A percentile compares a stretch with the other conserved stretches of the same genome.
phyloP scores from a whole-genome alignment of 139 green algal species.

The Haematococcus lacustris region DNA sequence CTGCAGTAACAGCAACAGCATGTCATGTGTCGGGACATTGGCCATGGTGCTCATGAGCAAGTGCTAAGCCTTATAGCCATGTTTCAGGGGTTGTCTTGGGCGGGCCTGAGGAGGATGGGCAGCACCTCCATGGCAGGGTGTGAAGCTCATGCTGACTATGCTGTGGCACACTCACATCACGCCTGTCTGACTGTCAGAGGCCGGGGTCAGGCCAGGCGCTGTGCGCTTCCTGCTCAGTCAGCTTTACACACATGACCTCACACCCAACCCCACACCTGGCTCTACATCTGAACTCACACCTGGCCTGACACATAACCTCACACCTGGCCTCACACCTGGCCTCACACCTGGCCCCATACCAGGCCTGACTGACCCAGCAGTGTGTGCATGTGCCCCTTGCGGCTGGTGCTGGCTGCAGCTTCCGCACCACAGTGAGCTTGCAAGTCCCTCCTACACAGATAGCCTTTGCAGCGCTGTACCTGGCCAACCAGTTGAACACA shows the following conservation, averaged over 20 bases:
- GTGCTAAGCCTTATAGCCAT: background rate
- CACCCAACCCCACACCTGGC: background rate
- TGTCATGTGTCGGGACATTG: too few relatives aligned
- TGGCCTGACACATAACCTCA: background rate
- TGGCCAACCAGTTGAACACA: slow-evolving; percentile 16
- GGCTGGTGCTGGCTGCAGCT: too few relatives aligned
- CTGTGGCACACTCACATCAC: too few relatives aligned
- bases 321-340: background rate
- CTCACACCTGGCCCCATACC: background rate
- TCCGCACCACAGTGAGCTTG: slow-evolving; percentile 34
- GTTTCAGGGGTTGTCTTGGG: background rate
- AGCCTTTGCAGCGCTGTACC: slow-evolving; percentile 16
- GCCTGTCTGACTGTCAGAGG: too few relatives aligned
- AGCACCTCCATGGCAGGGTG: too few relatives aligned
- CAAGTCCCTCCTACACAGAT: slow-evolving; percentile 30
- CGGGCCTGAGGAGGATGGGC: background rate
- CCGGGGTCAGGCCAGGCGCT: background rate
- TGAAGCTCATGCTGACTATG: too few relatives aligned
- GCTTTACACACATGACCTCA: background rate
- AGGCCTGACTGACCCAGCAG: too few relatives aligned
- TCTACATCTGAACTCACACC: background rate
- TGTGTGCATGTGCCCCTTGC: background rate
- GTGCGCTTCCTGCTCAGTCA: background rate
- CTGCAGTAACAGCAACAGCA: background rate
- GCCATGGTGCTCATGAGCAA: background rate